These are phyloP conservation scores for Colletotrichum gloeosporioides DNA, from an alignment of 2,329 filamentous ascomycete genomes.

Conservation along the genomic window DNA sequence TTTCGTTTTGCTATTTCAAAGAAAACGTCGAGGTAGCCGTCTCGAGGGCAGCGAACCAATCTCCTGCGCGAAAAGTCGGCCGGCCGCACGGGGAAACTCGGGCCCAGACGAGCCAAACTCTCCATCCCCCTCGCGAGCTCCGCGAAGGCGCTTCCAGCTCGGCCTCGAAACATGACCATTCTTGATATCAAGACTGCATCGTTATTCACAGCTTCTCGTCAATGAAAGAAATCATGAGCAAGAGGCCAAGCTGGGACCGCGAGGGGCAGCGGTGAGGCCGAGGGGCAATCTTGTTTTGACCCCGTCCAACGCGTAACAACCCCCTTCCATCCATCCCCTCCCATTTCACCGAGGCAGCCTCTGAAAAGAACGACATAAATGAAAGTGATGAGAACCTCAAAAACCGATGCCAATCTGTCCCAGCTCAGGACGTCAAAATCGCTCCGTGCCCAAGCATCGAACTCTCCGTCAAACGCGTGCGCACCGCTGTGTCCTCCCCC, in stretches of 20 bases:
- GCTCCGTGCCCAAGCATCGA: neutral
- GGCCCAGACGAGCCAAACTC: neutral
- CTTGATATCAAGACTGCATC: neutral
- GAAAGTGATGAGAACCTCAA: neutral
- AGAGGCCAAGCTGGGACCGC: neutral
- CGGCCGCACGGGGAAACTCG: neutral
- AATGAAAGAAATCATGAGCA: neutral
- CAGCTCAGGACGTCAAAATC: neutral
- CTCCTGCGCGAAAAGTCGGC: neutral
- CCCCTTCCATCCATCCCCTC: neutral
- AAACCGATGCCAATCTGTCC: neutral
- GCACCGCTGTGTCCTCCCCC: neutral
- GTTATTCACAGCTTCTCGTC: neutral
- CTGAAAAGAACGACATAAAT: fast-evolving
- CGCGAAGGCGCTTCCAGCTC: neutral
- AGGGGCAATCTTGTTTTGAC: neutral
- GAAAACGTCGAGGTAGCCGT: neutral
- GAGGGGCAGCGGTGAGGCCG: neutral
- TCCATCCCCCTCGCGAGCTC: neutral
- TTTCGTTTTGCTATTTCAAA: neutral
- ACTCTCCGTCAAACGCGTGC: neutral
- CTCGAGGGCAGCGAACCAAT: neutral
- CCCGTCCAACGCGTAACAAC: neutral
- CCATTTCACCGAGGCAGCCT: neutral
- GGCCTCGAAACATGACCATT: neutral